Conservation (phyloP, 257 asterid genomes). For the Apocynum venetum region DNA sequence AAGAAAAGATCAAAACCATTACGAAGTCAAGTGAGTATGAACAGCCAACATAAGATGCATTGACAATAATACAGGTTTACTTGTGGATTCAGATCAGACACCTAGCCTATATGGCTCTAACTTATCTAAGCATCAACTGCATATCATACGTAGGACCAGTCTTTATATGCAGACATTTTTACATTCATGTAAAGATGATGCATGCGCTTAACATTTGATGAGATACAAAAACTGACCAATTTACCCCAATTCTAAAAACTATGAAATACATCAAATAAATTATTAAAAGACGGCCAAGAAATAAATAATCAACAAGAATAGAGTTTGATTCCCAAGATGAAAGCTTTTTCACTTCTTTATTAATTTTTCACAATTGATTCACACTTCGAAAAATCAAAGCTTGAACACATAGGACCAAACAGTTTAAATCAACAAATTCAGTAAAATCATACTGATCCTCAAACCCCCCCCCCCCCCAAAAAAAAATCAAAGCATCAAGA, state of each 20-base stretch:
- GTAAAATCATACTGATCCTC: background rate
- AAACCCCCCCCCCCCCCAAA: too few species aligned
- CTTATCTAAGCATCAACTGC: background rate
- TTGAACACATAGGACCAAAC: background rate
- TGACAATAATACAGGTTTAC: background rate
- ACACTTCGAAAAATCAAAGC: background rate
- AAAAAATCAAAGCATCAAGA: background rate
- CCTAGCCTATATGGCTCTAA: background rate
- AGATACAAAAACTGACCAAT: background rate
- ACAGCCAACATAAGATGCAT: constrained; percentile 1
- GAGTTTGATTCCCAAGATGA: background rate
- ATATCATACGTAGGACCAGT: background rate
- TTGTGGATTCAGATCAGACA: background rate
- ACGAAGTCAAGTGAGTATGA: background rate
- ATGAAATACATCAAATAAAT: background rate
- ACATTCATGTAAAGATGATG: background rate
- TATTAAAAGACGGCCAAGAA: background rate
- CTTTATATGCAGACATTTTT: background rate
- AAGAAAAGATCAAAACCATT: background rate
- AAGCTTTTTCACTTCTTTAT: background rate
- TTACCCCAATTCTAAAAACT: constrained; percentile 3
- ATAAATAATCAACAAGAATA: background rate
- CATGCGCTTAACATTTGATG: background rate
- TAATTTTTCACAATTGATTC: background rate
- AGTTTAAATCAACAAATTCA: background rate